Evolutionary conservation across 164 flowering plant genomes (phyloP), one percentile per base, ranked within the genome.

Genomic region (Houttuynia cordata): DNA sequence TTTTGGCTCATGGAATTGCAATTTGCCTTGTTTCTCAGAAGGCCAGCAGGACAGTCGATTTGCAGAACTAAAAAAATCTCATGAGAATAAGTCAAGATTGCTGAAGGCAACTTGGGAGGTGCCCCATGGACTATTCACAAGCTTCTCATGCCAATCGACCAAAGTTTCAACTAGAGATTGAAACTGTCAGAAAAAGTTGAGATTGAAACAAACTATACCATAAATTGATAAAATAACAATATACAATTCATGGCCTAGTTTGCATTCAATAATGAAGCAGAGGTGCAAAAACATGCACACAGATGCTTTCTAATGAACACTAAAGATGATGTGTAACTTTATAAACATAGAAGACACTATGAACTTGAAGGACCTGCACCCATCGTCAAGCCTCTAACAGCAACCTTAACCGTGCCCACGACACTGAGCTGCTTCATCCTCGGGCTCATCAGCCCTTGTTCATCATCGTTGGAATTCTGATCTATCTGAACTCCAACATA

Each of bases 381-480:
- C 71, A 83, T 76, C 14, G 90, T 78, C 61, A 59, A 68, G 56
- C 76, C 72, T 70, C 98, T 76, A 56, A 85, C 80, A 20, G 93
- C 96, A 34, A 91, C 91, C 76, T 77, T 86, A 17, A 88, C 89
- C 30, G 91, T 91, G 58, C 87, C 98, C 10, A 92, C 86, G 1
- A 68, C 76, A 57, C 95, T 77, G 24, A 73, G 85, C 57, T 80
- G 96, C 72, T 80, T 78, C 80, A 71, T 83, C 68, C 79, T 79
- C 0, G 89, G 84, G 64, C 79, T 82, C 70, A n/a, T n/a, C n/a
- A 83, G 57, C 21, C 76, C 80, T 9, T 68, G 72, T 60, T 62
- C 83, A 56, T 67, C 73, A 54, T 72, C 68, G 54, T 51, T 60
- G 20, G 74, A 56, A 18, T 64, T 72, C 68, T 78, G 88, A 60